Evolutionary conservation across 805 yeast species (phyloP).

Genomic region (Ogataea glucozyma): DNA sequence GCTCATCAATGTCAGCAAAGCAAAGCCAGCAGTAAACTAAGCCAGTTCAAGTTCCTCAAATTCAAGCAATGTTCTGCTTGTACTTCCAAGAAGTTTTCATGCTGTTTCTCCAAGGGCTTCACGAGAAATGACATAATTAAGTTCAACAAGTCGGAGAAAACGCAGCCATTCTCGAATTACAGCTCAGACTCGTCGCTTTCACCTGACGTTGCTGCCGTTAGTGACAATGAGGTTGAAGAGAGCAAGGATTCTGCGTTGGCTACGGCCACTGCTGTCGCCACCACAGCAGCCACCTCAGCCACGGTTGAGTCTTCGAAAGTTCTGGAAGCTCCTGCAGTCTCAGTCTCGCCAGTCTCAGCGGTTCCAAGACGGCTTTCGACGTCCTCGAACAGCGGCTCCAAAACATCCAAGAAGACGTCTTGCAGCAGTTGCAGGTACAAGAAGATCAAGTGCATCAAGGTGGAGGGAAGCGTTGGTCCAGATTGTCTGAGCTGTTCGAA

Average conservation of each 20-base stretch:
- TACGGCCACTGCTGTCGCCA: too few relatives aligned
- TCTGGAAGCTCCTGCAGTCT: conserved; percentile 2
- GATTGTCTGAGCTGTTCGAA: conserved; percentile 34
- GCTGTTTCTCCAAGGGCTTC: conserved; percentile 64
- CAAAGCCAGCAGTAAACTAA: conserved; percentile 23
- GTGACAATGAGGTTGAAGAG: too few relatives aligned
- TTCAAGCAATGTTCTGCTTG: conserved; percentile 61
- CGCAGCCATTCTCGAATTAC: conserved; percentile 8
- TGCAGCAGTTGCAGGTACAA: conserved; percentile 36
- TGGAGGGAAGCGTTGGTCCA: conserved; percentile 21
- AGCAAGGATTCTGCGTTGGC: too few relatives aligned
- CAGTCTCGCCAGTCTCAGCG: too few relatives aligned
- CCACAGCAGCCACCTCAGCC: too few relatives aligned
- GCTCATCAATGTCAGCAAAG: conserved; percentile 22
- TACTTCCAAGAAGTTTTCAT: conserved; percentile 42
- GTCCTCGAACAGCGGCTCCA: conserved; percentile 1
- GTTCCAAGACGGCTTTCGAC: neutral
- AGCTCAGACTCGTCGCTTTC: conserved; percentile 2
- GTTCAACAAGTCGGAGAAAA: conserved; percentile 36
- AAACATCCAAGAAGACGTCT: conserved; percentile 35
- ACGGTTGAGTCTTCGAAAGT: too few relatives aligned
- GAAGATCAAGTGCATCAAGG: conserved; percentile 37
- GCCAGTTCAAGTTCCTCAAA: conserved; percentile 38
- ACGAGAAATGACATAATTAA: conserved; percentile 59
- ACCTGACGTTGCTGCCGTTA: neutral